Evolutionary conservation across 1,139 yeast species (phyloP).

Genomic region (Lodderomyces metapsilosis): DNA sequence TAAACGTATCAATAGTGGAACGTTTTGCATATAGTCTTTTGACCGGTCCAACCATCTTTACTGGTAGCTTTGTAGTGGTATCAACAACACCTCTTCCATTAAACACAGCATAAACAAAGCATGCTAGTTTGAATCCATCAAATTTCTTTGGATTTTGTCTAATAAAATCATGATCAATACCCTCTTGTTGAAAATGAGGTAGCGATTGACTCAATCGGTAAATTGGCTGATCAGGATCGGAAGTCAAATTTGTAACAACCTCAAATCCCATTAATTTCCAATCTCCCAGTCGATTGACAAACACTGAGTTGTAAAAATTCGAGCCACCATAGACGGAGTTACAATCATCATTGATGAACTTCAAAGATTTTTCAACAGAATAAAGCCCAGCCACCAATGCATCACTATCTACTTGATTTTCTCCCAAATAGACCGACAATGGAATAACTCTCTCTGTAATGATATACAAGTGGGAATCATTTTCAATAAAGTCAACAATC

Average conservation of each 20-base stretch:
- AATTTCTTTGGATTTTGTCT: constrained; percentile 48
- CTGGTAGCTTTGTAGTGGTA: constrained; percentile 9
- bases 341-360: constrained; percentile 63
- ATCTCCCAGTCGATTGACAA: constrained; percentile 66
- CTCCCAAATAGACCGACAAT: constrained; percentile 35
- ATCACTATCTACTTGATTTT: constrained; percentile 29
- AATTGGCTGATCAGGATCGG: constrained; percentile 51
- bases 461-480: constrained; percentile 59
- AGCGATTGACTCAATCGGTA: constrained; percentile 24
- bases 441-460: constrained; percentile 80
- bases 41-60: constrained; percentile 8
- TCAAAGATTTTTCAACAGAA: constrained; percentile 54
- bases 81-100: constrained; percentile 20
- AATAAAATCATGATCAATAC: constrained; percentile 10
- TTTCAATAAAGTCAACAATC: constrained; percentile 68
- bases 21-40: constrained; percentile 32
- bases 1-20: constrained; percentile 48
- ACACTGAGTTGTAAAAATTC: constrained; percentile 52
- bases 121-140: constrained; percentile 68
- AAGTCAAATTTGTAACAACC: constrained; percentile 50
- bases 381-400: constrained; percentile 58
- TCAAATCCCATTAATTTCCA: constrained; percentile 90
- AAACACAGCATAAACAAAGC: constrained; percentile 48
- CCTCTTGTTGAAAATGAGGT: constrained; percentile 8
- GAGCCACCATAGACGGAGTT: constrained; percentile 67